Evolutionary conservation across 176 grass and related monocot genomes (phyloP), one percentile per base, ranked within the genome.

Genomic region (Paspalum vaginatum): DNA sequence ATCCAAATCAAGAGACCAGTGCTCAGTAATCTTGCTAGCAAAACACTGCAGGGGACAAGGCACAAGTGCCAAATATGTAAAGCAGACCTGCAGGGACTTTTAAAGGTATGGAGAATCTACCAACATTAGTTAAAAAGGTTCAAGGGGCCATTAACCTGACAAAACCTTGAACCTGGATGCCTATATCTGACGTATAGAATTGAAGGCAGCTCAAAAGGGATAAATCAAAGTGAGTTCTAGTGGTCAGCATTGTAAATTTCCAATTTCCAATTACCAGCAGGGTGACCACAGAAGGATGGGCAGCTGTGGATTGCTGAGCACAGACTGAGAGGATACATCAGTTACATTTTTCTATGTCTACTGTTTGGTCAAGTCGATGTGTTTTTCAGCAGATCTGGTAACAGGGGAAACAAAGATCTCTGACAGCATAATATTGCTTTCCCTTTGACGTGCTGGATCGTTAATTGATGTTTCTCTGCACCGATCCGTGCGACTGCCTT

Each of bases 11-110:
- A 79, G 68, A 72, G 68, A 72, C 27, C 2, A 55, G 59, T 60
- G 37, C 40, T 52, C 32, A 74, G 42, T 59, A 24, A 88, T 73
- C 59, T 72, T 74, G 67, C 13, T 73, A 84, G 38, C 25, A 61
- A 50, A 68, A 66, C 58, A 27, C 38, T 57, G 55, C 25, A 57
- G 15, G 20, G 11, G 47, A 18, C 76, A 74, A 49, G n/a, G 65
- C 14, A 75, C 49, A 75, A 68, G 58, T 75, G 70, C 75, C 43
- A 73, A 68, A 59, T 42, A 59, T 42, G 38, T 10, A 74, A 68
- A 75, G 20, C 16, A 26, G 11, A 61, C 24, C 11, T 27, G 12
- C 24, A 24, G 48, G 40, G 50, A 27, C 68, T 80, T 25, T 20
- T 32, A 32, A 74, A 67, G 9, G 56, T 40, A 41, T 39, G 48